A percentile compares a stretch with the other conserved stretches of the same genome.
Conservation (phyloP, 192 early-diverging fungal species). For the Backusella sp. region DNA sequence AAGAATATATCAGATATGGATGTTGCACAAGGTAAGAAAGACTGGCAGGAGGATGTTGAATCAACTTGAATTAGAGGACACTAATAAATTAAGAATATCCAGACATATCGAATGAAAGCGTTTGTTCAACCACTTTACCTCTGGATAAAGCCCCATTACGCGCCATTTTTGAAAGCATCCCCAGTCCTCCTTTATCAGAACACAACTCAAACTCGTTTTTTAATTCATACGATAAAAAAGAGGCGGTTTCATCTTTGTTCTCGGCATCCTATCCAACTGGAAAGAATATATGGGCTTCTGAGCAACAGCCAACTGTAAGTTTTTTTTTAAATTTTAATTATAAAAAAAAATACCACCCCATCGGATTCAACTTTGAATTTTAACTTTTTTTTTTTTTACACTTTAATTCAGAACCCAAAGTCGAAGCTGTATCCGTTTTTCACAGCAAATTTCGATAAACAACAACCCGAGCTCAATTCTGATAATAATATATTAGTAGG, state of each 20-base stretch:
- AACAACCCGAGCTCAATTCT: neutral
- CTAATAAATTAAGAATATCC: neutral
- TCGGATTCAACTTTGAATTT: neutral
- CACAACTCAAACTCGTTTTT: neutral
- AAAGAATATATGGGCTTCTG: conserved; percentile 14
- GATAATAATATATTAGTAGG: neutral
- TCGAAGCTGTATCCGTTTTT: neutral
- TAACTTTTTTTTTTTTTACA: neutral
- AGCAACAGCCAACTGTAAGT: neutral
- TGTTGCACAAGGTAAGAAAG: neutral
- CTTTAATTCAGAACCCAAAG: neutral
- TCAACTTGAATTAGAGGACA: too few species aligned
- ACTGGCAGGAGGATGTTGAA: too few species aligned
- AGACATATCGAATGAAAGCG: neutral
- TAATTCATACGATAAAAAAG: neutral
- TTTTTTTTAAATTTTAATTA: neutral
- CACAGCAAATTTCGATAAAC: neutral
- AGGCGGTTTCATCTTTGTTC: neutral
- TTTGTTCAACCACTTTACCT: neutral
- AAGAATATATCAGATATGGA: neutral
- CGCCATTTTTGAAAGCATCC: neutral
- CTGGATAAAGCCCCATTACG: neutral
- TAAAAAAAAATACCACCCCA: neutral
- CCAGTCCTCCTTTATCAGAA: neutral
- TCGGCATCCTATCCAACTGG: neutral